Evolutionary conservation across 352 stramenopile genomes (phyloP).

Genomic region (Blastocystis hominis): DNA sequence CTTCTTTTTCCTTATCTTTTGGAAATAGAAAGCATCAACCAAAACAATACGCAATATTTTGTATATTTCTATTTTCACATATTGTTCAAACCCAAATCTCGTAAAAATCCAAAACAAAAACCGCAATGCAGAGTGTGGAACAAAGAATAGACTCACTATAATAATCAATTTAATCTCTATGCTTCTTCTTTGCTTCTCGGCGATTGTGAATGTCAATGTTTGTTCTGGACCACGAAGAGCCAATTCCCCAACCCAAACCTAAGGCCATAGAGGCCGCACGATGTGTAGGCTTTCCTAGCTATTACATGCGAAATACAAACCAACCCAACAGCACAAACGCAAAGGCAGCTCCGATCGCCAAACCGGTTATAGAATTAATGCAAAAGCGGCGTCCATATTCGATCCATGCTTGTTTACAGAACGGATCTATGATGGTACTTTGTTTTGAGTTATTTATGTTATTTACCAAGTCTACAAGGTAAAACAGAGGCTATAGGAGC

Average conservation of each 20-base stretch:
- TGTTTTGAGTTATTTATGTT: neutral
- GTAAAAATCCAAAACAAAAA: neutral
- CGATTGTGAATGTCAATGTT: constrained; percentile 38
- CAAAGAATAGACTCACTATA: too few relatives aligned
- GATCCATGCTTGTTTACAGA: constrained; percentile 31
- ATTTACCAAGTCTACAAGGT: too few relatives aligned
- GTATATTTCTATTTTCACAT: neutral
- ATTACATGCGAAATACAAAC: neutral
- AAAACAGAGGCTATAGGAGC: too few relatives aligned
- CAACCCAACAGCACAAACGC: constrained; percentile 22
- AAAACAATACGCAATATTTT: neutral
- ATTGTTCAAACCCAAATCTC: neutral
- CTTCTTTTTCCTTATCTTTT: neutral
- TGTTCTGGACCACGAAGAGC: neutral
- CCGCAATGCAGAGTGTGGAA: too few relatives aligned
- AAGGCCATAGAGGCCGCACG: neutral
- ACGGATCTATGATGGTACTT: neutral
- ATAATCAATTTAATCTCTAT: neutral
- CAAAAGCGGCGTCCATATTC: constrained; percentile 33
- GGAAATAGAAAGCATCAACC: too few relatives aligned
- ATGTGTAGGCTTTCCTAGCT: constrained; percentile 1
- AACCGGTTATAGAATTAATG: neutral
- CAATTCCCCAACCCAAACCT: constrained; percentile 24
- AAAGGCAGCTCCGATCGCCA: constrained; percentile 4
- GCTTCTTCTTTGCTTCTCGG: constrained; percentile 9